Base-by-base conservation (phyloP, 2,329 filamentous ascomycete genomes). In the Phialemoniopsis sp. region DNA sequence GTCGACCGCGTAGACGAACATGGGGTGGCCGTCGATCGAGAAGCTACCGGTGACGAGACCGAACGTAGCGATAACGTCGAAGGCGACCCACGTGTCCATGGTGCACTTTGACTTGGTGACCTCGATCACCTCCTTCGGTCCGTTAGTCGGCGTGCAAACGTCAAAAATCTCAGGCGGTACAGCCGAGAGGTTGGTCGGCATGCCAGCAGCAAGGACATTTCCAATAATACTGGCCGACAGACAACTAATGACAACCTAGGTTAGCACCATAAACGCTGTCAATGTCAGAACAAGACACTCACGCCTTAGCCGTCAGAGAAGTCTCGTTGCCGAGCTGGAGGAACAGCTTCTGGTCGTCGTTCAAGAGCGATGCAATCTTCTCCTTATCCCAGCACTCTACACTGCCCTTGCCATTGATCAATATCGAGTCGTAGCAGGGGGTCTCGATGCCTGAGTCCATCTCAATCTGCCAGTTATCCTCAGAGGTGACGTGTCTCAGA, bases 361-460 rank as follows among this genome's bases (percentile, higher is more conserved):
- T 58, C 14, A 63, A 43, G 7, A 66, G 62, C 3, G 60, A 50
- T 21, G 63, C 56, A 5, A 79, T 62, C 30, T 72, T 60, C 5
- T 63, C 62, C 6, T 60, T 56, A 0, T 65, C 53, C 31, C 72
- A 62, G 50, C 79, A 82, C 35, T 70, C 58, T 0, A 78, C 70
- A 2, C 64, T 62, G 4, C 78, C 78, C 46, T 79, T 76, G 17
- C 80, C 80, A 42, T 85, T 83, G 37, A 84, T 64, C 10, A 84
- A 57, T 13, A 85, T 60, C 0, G 77, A 71, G 49, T 82, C 79
- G 45, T 76, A 76, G 59, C 80, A 84, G 0, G 67, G 63, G 16
- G 65, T 64, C 39, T 78, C 73, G 8, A 76, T 57, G 5, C 65
- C 64, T 2, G 72, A 59, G 1, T 56, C 61, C 0, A 62, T 28